phyloP scores from a whole-genome alignment of 352 stramenopile genomes.

The Phytophthora kernoviae region DNA sequence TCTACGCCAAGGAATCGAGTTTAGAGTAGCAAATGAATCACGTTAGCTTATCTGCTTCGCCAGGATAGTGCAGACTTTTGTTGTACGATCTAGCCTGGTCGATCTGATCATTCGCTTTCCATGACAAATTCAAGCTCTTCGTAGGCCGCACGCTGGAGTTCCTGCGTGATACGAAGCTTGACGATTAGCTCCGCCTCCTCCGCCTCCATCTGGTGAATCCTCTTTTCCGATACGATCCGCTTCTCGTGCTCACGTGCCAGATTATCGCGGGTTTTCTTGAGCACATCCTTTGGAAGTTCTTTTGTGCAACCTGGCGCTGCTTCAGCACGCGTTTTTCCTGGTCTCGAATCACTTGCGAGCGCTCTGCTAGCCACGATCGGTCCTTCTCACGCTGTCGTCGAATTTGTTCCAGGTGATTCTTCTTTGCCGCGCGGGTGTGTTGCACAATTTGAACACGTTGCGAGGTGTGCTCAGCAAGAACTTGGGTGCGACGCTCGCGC shows the following conservation, averaged over 20 bases:
- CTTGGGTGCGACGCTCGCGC: constrained; percentile 49
- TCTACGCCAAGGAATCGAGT: too few relatives aligned
- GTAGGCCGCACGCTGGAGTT: constrained; percentile 65
- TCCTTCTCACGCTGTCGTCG: constrained; percentile 46
- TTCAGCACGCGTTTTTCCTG: constrained; percentile 51
- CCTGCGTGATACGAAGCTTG: constrained; percentile 62
- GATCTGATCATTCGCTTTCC: constrained; percentile 34
- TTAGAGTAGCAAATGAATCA: too few relatives aligned
- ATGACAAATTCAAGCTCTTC: constrained; percentile 74
- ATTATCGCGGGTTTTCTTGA: constrained; percentile 50
- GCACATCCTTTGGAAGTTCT: constrained; percentile 56
- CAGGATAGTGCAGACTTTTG: too few relatives aligned
- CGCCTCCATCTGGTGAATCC: constrained; percentile 68
- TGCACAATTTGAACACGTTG: constrained; percentile 60
- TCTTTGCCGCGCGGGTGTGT: constrained; percentile 51
- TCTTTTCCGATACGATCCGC: constrained; percentile 54
- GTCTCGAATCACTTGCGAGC: constrained; percentile 56
- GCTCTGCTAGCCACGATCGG: constrained; percentile 41
- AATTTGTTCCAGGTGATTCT: constrained; percentile 50
- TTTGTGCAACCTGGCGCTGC: constrained; percentile 47
- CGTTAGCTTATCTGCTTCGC: too few relatives aligned
- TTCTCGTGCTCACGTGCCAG: constrained; percentile 62
- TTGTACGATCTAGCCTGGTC: too few relatives aligned
- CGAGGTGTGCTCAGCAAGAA: constrained; percentile 39
- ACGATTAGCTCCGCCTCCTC: constrained; percentile 70